Conservation (phyloP, 2,329 filamentous ascomycete species). For the Cladobotryum protrusum region DNA sequence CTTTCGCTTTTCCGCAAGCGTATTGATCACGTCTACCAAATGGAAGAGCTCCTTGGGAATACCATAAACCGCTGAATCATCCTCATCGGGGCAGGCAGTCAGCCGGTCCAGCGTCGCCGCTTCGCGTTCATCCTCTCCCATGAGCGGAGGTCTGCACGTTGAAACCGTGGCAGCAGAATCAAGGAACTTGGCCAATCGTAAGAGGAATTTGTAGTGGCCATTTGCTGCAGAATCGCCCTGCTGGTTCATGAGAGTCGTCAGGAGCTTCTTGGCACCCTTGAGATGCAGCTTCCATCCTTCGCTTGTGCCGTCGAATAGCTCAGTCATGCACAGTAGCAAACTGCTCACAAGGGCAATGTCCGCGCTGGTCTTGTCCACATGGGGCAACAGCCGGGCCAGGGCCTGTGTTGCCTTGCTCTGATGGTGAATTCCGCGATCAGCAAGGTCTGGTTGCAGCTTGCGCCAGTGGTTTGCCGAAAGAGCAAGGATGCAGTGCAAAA, state of each 20-base stretch:
- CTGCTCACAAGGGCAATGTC: conserved; percentile 33
- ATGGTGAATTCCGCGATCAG: conserved; percentile 24
- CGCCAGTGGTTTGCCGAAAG: conserved; percentile 30
- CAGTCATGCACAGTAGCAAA: conserved; percentile 37
- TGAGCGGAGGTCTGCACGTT: conserved; percentile 28
- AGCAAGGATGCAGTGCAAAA: conserved; percentile 28
- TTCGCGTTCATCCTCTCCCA: conserved; percentile 26
- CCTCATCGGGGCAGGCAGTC: conserved; percentile 21
- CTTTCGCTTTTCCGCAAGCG: conserved; percentile 26
- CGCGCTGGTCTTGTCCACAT: conserved; percentile 25
- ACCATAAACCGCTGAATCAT: conserved; percentile 29
- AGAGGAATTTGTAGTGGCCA: conserved; percentile 33
- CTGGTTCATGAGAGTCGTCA: conserved; percentile 26
- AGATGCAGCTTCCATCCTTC: conserved; percentile 37
- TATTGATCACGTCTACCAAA: conserved; percentile 28
- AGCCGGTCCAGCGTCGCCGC: conserved; percentile 22
- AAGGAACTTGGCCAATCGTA: conserved; percentile 26
- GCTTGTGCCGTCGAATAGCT: conserved; percentile 36
- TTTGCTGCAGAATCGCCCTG: conserved; percentile 27
- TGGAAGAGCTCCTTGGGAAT: conserved; percentile 32
- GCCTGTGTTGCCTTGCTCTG: conserved; percentile 27
- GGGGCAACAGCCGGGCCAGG: conserved; percentile 26
- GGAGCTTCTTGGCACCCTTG: conserved; percentile 34
- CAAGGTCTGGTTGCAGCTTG: conserved; percentile 25
- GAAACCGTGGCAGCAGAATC: conserved; percentile 29